Evolutionary conservation across 164 flowering plant species (phyloP), one percentile per base, ranked within the genome.

Genomic region (Hamamelis virginiana): DNA sequence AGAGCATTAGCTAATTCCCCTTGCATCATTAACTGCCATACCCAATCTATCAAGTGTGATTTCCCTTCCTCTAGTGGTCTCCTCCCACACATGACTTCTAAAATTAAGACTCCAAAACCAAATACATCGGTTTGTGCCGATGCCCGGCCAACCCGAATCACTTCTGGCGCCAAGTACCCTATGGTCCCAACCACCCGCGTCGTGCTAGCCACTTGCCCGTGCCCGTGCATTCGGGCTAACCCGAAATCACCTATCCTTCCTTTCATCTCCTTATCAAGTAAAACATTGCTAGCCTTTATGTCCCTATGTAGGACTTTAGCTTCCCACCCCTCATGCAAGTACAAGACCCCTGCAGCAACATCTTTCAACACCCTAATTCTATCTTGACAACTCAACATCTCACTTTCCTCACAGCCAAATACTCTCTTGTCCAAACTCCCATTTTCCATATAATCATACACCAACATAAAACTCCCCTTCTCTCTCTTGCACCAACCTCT

Each of bases 401-500:
- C 50, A 16, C 16, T 69, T 43, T 74, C 80, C 0, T 80, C 83
- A 60, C 84, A 78, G 1, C 78, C 87, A 69, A 80, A 89, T 18
- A 87, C 59, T 70, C 81, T 68, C 66, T 82, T 84, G 64, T 89
- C 94, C 62, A 89, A 74, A 68, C 94, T 89, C 38, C 91, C 90
- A 70, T 87, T 89, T 72, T 83, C 90, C 91, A 89, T 85, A 38
- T 78, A 89, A 45, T 87, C 91, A 55, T 89, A 89, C 0, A 86
- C 80, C 76, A 89, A 66, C 60, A 87, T 71, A 66, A 89, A 76
- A 70, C 70, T 79, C 3, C 85, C 89, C 25, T 67, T 81, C 22
- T 87, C 90, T 69, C 77, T 77, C 75, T 84, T 89, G 72, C 89
- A 89, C 94, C 94, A 89, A 0, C 94, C 94, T 72, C 83, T 80